Evolutionary conservation across 2,329 filamentous ascomycete species (phyloP), one percentile per base, ranked within the genome.

Genomic region (Triangularia setosa): DNA sequence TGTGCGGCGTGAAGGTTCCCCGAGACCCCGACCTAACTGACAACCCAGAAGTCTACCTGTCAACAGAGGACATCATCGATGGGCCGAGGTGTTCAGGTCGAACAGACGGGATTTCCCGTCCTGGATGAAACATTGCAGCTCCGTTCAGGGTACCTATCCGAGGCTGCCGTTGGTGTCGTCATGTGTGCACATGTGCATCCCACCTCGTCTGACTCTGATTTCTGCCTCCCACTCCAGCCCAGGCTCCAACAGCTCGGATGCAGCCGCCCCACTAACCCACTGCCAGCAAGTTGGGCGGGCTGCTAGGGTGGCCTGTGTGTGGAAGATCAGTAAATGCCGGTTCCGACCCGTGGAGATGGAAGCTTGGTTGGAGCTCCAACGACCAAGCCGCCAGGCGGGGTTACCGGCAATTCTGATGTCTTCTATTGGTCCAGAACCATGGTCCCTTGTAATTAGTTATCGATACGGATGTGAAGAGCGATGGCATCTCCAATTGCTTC

Each of bases 1-100:
- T n/a, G 30, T 59, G 57, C 57, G 57, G 57, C 57, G 33, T 59
- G 57, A 59, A 59, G 57, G 30, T 59, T 59, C 23, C 33, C 57
- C 35, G 30, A 28, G 18, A 48, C 40, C n/a, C 40, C 40, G 40
- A 48, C 14, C 35, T 14, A 40, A 40, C 35, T 40, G 35, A 18
- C 35, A 40, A n/a, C n/a, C n/a, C 14, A 12, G 30, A 33, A 8
- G 35, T 40, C 16, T 40, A 40, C 35, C 35, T 40, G 35, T 40
- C 35, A n/a, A 35, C 27, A 35, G 16, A 44, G n/a, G 40, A 48
- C 40, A 48, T 48, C 40, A n/a, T 48, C n/a, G n/a, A 48, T 3
- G 40, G 40, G 40, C n/a, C 40, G n/a, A 18, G 40, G 40, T 18
- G 40, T 48, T 48, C n/a, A 48, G 18, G 4, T 21, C n/a, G 40